These are phyloP conservation scores for Russula compacta DNA, from an alignment of 768 basidiomycete species.

Conservation along the genomic window DNA sequence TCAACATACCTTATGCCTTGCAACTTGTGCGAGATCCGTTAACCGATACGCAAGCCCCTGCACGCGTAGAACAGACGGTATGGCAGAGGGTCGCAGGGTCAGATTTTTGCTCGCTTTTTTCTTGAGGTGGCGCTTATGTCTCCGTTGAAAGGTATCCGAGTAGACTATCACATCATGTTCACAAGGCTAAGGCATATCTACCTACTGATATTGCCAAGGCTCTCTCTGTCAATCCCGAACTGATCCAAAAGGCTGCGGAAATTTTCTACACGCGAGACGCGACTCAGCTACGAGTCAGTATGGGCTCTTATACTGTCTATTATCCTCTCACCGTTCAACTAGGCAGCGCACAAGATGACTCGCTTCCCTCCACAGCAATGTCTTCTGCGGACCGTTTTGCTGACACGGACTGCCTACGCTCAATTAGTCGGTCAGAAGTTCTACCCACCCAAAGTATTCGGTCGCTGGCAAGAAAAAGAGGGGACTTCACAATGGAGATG, in stretches of 20 bases:
- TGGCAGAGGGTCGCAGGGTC: slow-evolving; percentile 67
- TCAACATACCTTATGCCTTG: slow-evolving; percentile 55
- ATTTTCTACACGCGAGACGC: slow-evolving; percentile 95
- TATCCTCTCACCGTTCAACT: not conserved
- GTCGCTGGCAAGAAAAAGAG: slow-evolving; percentile 55
- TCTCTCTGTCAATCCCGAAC: slow-evolving; percentile 47
- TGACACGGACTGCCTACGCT: slow-evolving; percentile 92
- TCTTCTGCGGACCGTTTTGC: slow-evolving; percentile 50
- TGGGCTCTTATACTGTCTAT: not conserved
- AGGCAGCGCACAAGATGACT: slow-evolving; percentile 85
- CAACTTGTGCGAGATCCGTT: slow-evolving; percentile 46
- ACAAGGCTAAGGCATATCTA: slow-evolving; percentile 69
- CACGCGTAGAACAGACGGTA: slow-evolving; percentile 51
- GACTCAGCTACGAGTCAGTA: slow-evolving; percentile 70
- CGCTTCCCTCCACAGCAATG: slow-evolving; percentile 73
- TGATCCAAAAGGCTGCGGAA: slow-evolving; percentile 83
- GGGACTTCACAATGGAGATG: slow-evolving; percentile 63
- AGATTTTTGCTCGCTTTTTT: not conserved
- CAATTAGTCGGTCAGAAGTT: slow-evolving; percentile 89
- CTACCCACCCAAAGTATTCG: slow-evolving; percentile 84
- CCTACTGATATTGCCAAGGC: slow-evolving; percentile 74
- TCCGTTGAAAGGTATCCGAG: slow-evolving; percentile 53
- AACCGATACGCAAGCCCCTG: slow-evolving; percentile 50
- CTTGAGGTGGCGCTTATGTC: not conserved
- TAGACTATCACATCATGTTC: slow-evolving; percentile 56